A percentile compares a stretch with the other conserved stretches of the same genome.
Conservation (phyloP, 345 rosid species). For the Arabis hirsuta region DNA sequence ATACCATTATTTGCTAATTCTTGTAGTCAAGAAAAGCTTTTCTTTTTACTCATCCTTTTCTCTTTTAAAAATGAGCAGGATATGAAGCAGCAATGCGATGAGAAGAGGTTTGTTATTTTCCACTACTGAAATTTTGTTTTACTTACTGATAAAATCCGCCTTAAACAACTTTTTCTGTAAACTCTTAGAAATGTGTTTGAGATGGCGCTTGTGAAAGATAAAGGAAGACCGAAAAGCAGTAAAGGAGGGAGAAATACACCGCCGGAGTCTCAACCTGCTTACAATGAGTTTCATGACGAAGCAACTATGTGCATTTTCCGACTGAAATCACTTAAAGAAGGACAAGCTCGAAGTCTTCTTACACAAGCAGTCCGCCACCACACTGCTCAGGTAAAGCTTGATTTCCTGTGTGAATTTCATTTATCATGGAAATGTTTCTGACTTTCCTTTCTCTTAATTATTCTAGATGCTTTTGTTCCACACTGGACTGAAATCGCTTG, state of each 20-base stretch:
- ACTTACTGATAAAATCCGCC: slow-evolving; percentile 12
- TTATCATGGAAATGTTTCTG: not conserved
- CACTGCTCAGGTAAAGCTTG: slow-evolving; percentile 83
- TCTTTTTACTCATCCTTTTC: slow-evolving; percentile 9
- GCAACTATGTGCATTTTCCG: slow-evolving; percentile 88
- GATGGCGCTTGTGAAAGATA: slow-evolving; percentile 74
- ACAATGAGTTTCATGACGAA: slow-evolving; percentile 73
- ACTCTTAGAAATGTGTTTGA: slow-evolving; percentile 74
- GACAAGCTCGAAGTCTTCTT: slow-evolving; percentile 87
- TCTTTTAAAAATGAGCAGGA: slow-evolving; percentile 61
- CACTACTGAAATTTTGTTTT: slow-evolving; percentile 18
- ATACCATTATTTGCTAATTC: slow-evolving; percentile 15
- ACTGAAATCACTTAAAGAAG: slow-evolving; percentile 90
- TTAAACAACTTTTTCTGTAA: slow-evolving; percentile 27
- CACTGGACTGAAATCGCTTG: slow-evolving; percentile 82
- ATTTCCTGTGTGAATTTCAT: not conserved
- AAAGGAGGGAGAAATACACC: slow-evolving; percentile 63
- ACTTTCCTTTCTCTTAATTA: slow-evolving; percentile 27
- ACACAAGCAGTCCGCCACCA: slow-evolving; percentile 96
- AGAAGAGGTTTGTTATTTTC: slow-evolving; percentile 68
- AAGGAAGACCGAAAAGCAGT: slow-evolving; percentile 71
- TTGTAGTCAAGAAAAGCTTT: slow-evolving; percentile 21
- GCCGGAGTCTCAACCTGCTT: slow-evolving; percentile 75
- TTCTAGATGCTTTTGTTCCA: slow-evolving; percentile 82
- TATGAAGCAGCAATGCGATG: slow-evolving; percentile 97